Base-by-base conservation (phyloP, 257 asterid species). In the Avicennia marina region DNA sequence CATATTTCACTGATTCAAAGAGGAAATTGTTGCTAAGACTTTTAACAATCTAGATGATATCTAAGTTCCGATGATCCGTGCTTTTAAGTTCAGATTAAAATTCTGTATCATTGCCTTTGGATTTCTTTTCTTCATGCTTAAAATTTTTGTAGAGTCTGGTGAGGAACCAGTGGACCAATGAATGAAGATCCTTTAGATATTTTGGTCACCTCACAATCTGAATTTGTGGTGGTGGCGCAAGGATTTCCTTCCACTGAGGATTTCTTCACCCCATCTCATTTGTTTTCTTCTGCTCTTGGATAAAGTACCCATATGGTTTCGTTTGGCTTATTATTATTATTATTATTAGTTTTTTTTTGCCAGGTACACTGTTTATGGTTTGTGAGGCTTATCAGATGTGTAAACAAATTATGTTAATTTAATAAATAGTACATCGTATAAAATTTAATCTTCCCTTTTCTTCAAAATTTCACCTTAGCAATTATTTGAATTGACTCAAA, bases 141-240 rank as follows among this genome's bases (percentile, higher is more conserved):
- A 33, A 46, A 32, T 41, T 48, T 63, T 50, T 47, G 43, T n/a
- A 43, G 60, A 33, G 46, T 60, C 26, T 32, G n/a, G 15, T 32
- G 57, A 38, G 49, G 67, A 56, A 55, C 31, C 0, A 50, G 78
- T 68, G 74, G 79, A 71, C 71, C 79, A 72, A 57, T 36, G 29
- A 48, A 47, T 66, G 49, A 51, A 26, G 53, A 60, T 25, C 24
- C 26, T 61, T 38, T 63, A 64, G 82, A 88, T 85, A 78, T 72
- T 76, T 81, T 72, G 11, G 66, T 43, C 29, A 47, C 36, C 65
- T 63, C 72, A 70, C 54, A 75, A 85, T 80, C 96, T 73, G 66
- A 75, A 69, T 63, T 63, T 78, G 95, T 85, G 95, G 96, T 74
- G 70, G 50, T 47, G 71, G 74, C 75, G 68, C 21, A 33, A 33